Conservation (phyloP, 495 filamentous ascomycete species). For the Hyaloscypha bicolor region DNA sequence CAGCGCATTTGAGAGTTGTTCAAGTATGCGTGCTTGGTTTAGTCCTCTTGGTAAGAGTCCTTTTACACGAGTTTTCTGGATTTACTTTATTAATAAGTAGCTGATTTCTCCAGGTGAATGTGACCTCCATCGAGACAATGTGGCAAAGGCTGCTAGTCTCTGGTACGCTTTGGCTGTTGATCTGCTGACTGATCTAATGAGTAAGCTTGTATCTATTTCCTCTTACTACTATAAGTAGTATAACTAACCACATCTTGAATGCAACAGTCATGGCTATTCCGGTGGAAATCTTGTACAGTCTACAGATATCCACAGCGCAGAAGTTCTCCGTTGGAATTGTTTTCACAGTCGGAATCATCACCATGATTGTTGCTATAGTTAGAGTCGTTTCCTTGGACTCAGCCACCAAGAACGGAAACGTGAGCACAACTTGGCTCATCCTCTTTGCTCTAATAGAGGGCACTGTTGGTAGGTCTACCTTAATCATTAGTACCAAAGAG, state of each 20-base stretch:
- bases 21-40: conserved; percentile 44
- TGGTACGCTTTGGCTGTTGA: conserved; percentile 47
- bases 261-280: too few relatives aligned
- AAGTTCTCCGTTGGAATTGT: conserved; percentile 31
- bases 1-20: conserved; percentile 42
- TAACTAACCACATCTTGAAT: too few relatives aligned
- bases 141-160: conserved; percentile 41
- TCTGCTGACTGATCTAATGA: conserved; percentile 47
- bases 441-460: conserved; percentile 30
- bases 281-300: conserved; percentile 19
- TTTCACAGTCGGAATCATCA: conserved; percentile 31
- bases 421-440: conserved; percentile 31
- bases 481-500: too few relatives aligned
- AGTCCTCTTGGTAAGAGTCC: conserved; percentile 32
- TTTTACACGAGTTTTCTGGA: neutral
- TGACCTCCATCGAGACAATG: conserved; percentile 35
- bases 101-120: conserved; percentile 34
- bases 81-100: too few relatives aligned
- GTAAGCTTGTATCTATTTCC: conserved; percentile 26
- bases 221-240: neutral
- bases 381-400: conserved; percentile 31
- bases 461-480: conserved; percentile 15
- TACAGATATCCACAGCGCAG: conserved; percentile 22
- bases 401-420: conserved; percentile 16
- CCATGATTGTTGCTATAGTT: conserved; percentile 30